A percentile compares a stretch with the other conserved stretches of the same genome.
These are phyloP conservation scores for Annulohypoxylon moriforme DNA, from an alignment of 495 filamentous ascomycete species.

Conservation along the genomic window DNA sequence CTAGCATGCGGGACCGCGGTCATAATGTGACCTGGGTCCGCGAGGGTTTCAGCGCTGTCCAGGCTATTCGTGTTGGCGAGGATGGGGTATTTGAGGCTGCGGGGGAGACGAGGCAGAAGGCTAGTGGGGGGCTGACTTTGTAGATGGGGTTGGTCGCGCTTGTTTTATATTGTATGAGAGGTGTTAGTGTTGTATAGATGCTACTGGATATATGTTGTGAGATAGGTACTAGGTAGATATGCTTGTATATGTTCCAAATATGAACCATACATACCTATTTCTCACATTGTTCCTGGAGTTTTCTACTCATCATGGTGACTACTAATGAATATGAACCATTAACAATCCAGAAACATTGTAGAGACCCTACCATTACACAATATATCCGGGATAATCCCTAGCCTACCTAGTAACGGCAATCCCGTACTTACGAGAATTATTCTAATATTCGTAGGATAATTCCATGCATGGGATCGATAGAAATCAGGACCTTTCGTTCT, in stretches of 20 bases:
- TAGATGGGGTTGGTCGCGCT: slow-evolving; percentile 2
- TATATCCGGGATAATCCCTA: too few species aligned
- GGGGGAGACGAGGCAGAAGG: slow-evolving; percentile 74
- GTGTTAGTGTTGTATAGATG: not conserved
- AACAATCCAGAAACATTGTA: too few species aligned
- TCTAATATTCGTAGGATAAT: too few species aligned
- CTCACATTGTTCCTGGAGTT: not conserved
- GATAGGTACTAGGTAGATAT: not conserved
- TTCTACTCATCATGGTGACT: too few species aligned
- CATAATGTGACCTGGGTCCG: slow-evolving; percentile 80
- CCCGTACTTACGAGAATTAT: too few species aligned
- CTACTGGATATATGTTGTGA: too few species aligned
- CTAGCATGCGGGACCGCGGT: slow-evolving; percentile 68
- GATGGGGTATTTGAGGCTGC: slow-evolving; percentile 59
- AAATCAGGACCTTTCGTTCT: too few species aligned
- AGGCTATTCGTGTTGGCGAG: slow-evolving; percentile 67
- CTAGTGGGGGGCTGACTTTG: slow-evolving; percentile 69
- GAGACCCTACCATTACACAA: too few species aligned
- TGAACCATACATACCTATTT: not conserved
- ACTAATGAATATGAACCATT: too few species aligned
- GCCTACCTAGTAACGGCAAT: too few species aligned
- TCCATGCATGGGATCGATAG: too few species aligned
- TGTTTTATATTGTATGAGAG: not conserved
- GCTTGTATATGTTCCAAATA: not conserved
- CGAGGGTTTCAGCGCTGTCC: slow-evolving; percentile 70